A percentile compares a stretch with the other conserved stretches of the same genome.
Conservation (phyloP, 2,329 filamentous ascomycete species). For the Phialophora chinensis region DNA sequence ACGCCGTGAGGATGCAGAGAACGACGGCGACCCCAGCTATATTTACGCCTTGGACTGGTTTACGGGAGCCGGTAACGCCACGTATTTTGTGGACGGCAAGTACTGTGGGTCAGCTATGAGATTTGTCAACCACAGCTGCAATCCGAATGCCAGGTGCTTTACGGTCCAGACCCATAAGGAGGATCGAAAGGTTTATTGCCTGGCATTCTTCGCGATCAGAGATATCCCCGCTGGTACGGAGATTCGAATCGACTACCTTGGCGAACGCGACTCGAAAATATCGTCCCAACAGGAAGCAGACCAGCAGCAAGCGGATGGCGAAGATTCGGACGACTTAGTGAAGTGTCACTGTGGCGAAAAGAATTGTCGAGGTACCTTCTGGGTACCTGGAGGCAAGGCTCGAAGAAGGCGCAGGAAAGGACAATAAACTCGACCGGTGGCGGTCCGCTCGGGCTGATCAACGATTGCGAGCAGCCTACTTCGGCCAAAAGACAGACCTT, state of each 20-base stretch:
- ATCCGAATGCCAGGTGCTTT: constrained; percentile 54
- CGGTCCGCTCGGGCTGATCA: neutral
- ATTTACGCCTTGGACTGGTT: constrained; percentile 52
- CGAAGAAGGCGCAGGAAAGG: constrained; percentile 24
- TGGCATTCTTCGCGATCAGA: constrained; percentile 55
- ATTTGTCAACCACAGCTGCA: constrained; percentile 58
- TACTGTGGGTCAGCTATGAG: constrained; percentile 51
- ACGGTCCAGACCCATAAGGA: constrained; percentile 51
- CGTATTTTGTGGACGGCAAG: constrained; percentile 52
- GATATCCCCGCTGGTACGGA: constrained; percentile 52
- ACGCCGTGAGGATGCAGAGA: constrained; percentile 45
- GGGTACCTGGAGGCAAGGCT: constrained; percentile 39
- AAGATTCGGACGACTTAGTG: constrained; percentile 47
- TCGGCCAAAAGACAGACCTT: neutral
- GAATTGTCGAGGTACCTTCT: constrained; percentile 53
- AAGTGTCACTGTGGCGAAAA: constrained; percentile 52
- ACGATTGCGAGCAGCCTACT: neutral
- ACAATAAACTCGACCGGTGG: constrained; percentile 1
- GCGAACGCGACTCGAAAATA: constrained; percentile 21
- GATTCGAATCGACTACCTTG: constrained; percentile 54
- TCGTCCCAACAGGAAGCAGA: constrained; percentile 17
- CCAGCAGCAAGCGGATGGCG: constrained; percentile 27
- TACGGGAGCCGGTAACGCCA: constrained; percentile 31
- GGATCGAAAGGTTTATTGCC: constrained; percentile 51
- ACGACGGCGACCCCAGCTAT: constrained; percentile 47